Percentiles rank a stretch among this genome's conserved stretches.
These are phyloP conservation scores for Claviceps pusilla DNA, from an alignment of 2,329 filamentous ascomycete species.

Conservation along the genomic window DNA sequence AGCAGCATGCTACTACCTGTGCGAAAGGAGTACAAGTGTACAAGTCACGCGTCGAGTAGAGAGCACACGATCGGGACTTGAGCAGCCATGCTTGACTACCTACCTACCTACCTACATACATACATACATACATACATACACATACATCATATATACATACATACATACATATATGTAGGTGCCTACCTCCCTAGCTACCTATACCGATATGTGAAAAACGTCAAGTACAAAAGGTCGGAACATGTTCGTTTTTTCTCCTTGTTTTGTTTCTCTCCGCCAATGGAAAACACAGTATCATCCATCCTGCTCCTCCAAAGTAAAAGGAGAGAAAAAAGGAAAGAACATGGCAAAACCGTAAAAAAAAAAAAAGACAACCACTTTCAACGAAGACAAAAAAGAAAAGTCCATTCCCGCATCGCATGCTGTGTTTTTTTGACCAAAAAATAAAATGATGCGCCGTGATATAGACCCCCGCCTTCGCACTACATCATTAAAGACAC, in stretches of 20 bases:
- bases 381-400: not conserved
- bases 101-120: no score
- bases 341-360: not conserved
- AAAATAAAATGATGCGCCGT: constrained; percentile 8
- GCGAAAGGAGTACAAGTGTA: no score
- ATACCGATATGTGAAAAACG: not conserved
- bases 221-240: not conserved
- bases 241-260: not conserved
- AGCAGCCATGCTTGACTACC: no score
- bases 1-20: no score
- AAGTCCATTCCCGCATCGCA: constrained; percentile 5
- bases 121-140: no score
- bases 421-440: constrained; percentile 5
- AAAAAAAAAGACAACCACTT: not conserved
- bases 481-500: constrained; percentile 13
- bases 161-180: no score
- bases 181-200: no score
- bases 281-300: not conserved
- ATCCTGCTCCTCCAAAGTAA: not conserved
- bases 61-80: no score
- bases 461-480: constrained; percentile 5
- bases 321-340: not conserved
- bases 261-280: not conserved
- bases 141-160: no score
- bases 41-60: no score